These are phyloP conservation scores for Nicotiana paniculata DNA, from an alignment of 257 asterid species.

Conservation along the genomic window DNA sequence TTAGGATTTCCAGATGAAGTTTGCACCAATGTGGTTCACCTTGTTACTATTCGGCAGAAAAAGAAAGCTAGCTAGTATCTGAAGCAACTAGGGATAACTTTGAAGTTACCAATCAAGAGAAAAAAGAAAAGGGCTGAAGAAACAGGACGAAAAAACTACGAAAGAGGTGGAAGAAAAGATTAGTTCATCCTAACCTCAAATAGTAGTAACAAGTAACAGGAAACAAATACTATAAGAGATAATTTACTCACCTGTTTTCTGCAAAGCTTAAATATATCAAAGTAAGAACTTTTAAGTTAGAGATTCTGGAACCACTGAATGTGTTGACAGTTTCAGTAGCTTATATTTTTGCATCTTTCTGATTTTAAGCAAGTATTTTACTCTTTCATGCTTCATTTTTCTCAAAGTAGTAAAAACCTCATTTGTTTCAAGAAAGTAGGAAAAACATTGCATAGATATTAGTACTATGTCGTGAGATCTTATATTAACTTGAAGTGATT, in stretches of 20 bases:
- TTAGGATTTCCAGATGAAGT: background rate
- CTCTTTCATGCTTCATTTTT: conserved; percentile 3
- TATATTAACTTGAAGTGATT: background rate
- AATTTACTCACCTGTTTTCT: background rate
- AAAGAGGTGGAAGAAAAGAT: background rate
- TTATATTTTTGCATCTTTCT: background rate
- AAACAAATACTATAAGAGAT: background rate
- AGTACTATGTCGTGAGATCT: background rate
- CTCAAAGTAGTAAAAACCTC: background rate
- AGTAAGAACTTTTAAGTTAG: background rate
- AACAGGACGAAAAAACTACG: background rate
- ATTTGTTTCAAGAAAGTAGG: background rate
- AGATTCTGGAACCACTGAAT: background rate
- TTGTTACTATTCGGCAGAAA: background rate
- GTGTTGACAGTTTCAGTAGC: background rate
- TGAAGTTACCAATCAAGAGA: background rate
- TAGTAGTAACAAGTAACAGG: background rate
- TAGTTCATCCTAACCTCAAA: background rate
- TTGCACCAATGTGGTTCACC: background rate
- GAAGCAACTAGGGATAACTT: background rate
- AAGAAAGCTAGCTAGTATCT: conserved; percentile 1
- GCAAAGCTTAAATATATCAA: background rate
- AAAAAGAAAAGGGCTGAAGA: background rate
- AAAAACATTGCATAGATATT: background rate
- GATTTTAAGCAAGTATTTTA: background rate